A percentile compares a stretch with the other conserved stretches of the same genome.
Conservation (phyloP, 805 yeast species). For the Nakazawaea holstii region DNA sequence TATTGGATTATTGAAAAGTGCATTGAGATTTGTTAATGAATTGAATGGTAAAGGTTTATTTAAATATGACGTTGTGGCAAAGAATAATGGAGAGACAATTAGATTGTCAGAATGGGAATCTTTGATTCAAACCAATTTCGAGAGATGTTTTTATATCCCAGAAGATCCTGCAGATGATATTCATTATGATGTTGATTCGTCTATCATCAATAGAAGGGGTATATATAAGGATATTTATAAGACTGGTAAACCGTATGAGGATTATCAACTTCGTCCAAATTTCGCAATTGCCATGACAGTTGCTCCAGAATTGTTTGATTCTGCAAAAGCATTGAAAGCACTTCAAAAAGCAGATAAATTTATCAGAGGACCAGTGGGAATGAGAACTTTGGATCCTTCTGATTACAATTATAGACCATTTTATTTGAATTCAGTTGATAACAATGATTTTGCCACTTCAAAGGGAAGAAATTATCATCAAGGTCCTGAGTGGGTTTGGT, state of each 20-base stretch:
- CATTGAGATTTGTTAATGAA: constrained; percentile 71
- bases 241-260: constrained; percentile 86
- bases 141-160: constrained; percentile 75
- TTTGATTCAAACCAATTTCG: constrained; percentile 68
- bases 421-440: constrained; percentile 76
- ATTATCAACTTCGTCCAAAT: constrained; percentile 89
- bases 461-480: constrained; percentile 97
- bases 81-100: constrained; percentile 51
- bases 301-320: constrained; percentile 86
- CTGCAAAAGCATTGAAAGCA: constrained; percentile 56
- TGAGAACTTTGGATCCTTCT: constrained; percentile 87
- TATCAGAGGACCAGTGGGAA: constrained; percentile 86
- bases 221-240: constrained; percentile 83
- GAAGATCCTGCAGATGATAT: constrained; percentile 53
- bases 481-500: constrained; percentile 99
- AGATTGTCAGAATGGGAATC: constrained; percentile 68
- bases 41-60: constrained; percentile 52
- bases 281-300: constrained; percentile 90
- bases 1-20: constrained; percentile 80
- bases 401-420: constrained; percentile 91
- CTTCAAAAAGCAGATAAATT: constrained; percentile 64
- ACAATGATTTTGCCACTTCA: constrained; percentile 83
- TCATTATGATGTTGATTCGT: constrained; percentile 54
- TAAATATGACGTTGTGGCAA: constrained; percentile 50
- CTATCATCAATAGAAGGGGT: constrained; percentile 81